These are phyloP conservation scores for Chlorella sp. DNA, from an alignment of 139 green algal genomes.

Conservation along the genomic window DNA sequence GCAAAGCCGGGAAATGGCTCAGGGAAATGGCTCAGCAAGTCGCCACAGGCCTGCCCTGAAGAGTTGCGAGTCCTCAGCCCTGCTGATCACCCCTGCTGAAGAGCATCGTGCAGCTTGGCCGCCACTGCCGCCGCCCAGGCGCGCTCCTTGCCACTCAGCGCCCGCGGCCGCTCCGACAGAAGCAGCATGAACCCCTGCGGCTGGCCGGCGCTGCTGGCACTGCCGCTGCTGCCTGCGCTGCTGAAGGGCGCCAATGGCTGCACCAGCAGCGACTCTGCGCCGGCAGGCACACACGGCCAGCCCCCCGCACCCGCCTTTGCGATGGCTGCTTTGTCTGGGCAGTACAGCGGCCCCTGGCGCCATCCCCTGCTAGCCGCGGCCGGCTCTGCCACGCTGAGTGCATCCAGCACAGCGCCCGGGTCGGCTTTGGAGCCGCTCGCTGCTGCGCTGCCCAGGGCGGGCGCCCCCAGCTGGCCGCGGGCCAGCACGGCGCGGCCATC, in stretches of 20 bases:
- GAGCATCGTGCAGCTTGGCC: constrained; percentile 59
- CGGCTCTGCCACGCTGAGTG: not conserved
- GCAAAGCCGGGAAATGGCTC: too few relatives aligned
- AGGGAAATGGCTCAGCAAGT: too few relatives aligned
- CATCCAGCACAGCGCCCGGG: constrained; percentile 1
- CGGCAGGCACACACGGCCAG: constrained; percentile 12
- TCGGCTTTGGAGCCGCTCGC: not conserved
- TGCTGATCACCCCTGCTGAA: not conserved
- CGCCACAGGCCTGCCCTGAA: too few relatives aligned
- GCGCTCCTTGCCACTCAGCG: constrained; percentile 66
- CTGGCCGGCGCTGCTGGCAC: not conserved
- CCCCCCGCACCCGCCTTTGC: too few relatives aligned
- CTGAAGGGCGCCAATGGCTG: constrained; percentile 19
- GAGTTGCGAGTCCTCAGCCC: too few relatives aligned
- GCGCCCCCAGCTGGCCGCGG: constrained; percentile 39
- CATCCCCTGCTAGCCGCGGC: not conserved
- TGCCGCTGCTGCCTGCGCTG: not conserved
- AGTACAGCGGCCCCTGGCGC: not conserved
- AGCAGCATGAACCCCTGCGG: constrained; percentile 57
- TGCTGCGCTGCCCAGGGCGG: constrained; percentile 22
- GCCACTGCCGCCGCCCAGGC: constrained; percentile 67
- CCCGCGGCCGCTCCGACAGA: constrained; percentile 66
- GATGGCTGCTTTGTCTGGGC: not conserved
- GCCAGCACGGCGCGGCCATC: constrained; percentile 45
- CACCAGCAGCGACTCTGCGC: constrained; percentile 7